phyloP scores from a whole-genome alignment of 2,329 filamentous ascomycete species.

The Emergomyces africanus region DNA sequence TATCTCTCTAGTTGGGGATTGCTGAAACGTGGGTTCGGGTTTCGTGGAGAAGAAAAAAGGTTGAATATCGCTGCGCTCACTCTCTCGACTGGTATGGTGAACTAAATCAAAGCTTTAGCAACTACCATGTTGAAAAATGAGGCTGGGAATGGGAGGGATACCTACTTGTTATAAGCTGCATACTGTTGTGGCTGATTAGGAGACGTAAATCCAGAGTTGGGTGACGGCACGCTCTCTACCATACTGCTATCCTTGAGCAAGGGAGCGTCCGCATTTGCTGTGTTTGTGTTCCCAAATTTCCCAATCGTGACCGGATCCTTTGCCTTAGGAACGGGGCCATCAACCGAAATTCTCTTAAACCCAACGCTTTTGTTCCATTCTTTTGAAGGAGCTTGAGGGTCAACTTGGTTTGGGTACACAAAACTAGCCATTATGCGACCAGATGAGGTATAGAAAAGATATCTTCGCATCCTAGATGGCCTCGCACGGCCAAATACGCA shows the following conservation, averaged over 20 bases:
- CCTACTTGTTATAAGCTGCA: not conserved
- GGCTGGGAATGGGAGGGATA: not conserved
- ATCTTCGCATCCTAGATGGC: constrained; percentile 7
- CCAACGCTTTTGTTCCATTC: constrained; percentile 7
- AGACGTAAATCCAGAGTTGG: not conserved
- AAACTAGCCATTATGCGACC: constrained; percentile 10
- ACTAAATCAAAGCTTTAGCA: not conserved
- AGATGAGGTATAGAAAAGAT: constrained; percentile 8
- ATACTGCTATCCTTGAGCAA: constrained; percentile 8
- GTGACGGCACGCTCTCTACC: not conserved
- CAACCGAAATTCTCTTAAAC: constrained; percentile 4
- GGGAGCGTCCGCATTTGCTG: constrained; percentile 10
- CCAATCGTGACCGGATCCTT: constrained; percentile 5
- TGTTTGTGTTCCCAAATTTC: constrained; percentile 4
- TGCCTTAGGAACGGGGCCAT: constrained; percentile 3
- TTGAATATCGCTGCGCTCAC: not conserved
- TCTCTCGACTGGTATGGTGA: not conserved
- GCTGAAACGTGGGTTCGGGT: not conserved
- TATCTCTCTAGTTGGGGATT: not conserved
- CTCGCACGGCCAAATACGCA: constrained; percentile 16
- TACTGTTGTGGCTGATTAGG: not conserved
- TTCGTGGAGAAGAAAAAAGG: not conserved
- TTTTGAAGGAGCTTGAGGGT: constrained; percentile 6
- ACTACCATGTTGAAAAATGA: not conserved
- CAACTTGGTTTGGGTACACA: constrained; percentile 7